phyloP scores from a whole-genome alignment of 1,284 basidiomycete species.

The Puccinia horiana region DNA sequence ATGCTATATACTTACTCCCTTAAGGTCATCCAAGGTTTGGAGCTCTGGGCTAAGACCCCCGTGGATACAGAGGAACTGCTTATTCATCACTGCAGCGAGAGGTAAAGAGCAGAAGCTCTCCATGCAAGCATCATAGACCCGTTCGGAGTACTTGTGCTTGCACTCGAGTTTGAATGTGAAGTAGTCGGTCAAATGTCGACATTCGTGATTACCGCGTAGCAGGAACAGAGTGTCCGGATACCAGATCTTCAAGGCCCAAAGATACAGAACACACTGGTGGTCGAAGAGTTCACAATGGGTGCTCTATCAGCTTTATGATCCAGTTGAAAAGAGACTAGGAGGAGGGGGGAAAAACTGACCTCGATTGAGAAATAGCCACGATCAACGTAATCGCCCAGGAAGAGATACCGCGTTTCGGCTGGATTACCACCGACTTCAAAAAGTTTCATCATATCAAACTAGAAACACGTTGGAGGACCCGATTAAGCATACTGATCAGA shows the following conservation, averaged over 20 bases:
- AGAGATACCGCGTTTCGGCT: constrained; percentile 88
- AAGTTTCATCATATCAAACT: constrained; percentile 98
- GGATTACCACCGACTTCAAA: constrained; percentile 93
- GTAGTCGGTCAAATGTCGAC: constrained; percentile 91
- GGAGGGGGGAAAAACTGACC: constrained; percentile 61
- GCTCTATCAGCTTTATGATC: too few relatives aligned
- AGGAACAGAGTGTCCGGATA: constrained; percentile 86
- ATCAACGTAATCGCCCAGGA: constrained; percentile 98
- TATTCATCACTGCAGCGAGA: constrained; percentile 92
- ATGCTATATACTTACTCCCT: constrained; percentile 64
- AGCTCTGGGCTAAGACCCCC: constrained; percentile 88
- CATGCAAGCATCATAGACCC: constrained; percentile 86
- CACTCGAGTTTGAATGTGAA: constrained; percentile 96
- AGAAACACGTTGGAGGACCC: neutral
- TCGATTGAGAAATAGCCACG: constrained; percentile 94
- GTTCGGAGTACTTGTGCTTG: constrained; percentile 90
- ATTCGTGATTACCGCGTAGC: constrained; percentile 96
- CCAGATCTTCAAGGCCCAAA: constrained; percentile 91
- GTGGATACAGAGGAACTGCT: constrained; percentile 94
- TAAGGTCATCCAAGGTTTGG: constrained; percentile 84
- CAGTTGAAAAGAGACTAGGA: constrained; percentile 52
- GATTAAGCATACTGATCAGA: neutral
- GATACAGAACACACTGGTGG: constrained; percentile 79
- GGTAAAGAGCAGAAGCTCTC: constrained; percentile 89
- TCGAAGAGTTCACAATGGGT: constrained; percentile 10